Evolutionary conservation across 345 rosid genomes (phyloP).

Genomic region (Brassica incana): DNA sequence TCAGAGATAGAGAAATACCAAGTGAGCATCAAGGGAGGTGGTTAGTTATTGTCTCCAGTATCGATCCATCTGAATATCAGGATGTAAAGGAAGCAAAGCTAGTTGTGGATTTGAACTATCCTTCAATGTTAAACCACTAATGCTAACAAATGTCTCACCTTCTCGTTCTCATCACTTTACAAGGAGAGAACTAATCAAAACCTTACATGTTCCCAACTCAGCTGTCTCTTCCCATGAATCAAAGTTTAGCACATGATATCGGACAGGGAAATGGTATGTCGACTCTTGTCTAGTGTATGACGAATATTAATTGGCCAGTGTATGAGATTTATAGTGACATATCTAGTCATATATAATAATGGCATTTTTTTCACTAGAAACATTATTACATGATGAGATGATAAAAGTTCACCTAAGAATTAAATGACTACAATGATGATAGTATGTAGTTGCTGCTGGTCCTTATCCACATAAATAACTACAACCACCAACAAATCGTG

Average conservation of each 20-base stretch:
- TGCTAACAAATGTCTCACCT: neutral
- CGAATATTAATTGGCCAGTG: neutral
- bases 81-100: conserved; percentile 85
- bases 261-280: conserved; percentile 48
- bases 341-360: neutral
- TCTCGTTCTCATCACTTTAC: conserved; percentile 61
- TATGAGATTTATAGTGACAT: neutral
- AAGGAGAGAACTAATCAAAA: conserved; percentile 5
- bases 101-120: conserved; percentile 91
- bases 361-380: neutral
- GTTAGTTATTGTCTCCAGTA: conserved; percentile 81
- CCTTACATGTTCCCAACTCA: conserved; percentile 86
- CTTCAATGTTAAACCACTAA: conserved; percentile 48
- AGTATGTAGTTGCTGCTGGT: conserved; percentile 6
- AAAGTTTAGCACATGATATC: conserved; percentile 74
- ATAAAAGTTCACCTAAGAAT: neutral
- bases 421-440: neutral
- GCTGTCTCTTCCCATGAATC: conserved; percentile 89
- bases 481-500: conserved; percentile 17
- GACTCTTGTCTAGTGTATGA: neutral
- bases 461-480: conserved; percentile 30
- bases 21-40: conserved; percentile 99
- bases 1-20: conserved; percentile 46
- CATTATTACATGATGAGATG: conserved; percentile 7
- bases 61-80: conserved; percentile 99